Percentiles rank a stretch among this genome's conserved stretches.
These are phyloP conservation scores for Pholiota conissans DNA, from an alignment of 768 basidiomycete genomes.

Conservation along the genomic window DNA sequence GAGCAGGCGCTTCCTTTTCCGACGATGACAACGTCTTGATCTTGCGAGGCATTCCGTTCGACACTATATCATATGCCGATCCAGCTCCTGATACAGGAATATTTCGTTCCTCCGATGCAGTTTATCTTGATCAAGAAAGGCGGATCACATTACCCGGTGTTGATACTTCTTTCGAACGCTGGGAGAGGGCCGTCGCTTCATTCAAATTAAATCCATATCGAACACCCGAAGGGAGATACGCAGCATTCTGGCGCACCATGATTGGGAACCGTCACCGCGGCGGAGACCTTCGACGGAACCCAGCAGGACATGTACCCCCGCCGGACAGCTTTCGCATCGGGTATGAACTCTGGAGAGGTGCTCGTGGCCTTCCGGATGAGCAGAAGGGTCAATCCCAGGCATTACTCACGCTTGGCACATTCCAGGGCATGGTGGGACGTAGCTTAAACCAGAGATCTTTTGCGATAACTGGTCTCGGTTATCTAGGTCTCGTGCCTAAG, in stretches of 20 bases:
- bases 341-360: neutral
- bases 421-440: neutral
- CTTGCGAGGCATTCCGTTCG: conserved; percentile 1
- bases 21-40: neutral
- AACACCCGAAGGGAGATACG: neutral
- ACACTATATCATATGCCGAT: conserved; percentile 1
- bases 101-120: neutral
- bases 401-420: neutral
- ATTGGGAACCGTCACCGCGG: neutral
- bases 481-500: conserved; percentile 1
- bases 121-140: neutral
- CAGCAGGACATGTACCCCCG: neutral
- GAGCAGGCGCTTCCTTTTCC: neutral
- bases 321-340: neutral
- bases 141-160: neutral
- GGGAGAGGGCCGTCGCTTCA: neutral
- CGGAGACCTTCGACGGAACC: neutral
- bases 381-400: neutral
- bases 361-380: neutral
- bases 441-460: neutral
- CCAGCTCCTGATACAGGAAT: neutral
- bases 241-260: neutral
- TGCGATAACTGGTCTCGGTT: conserved; percentile 1
- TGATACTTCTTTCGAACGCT: neutral
- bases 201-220: neutral